Evolutionary conservation across 371 early-diverging fungal species (phyloP).

Genomic region (Mucor piriformis): DNA sequence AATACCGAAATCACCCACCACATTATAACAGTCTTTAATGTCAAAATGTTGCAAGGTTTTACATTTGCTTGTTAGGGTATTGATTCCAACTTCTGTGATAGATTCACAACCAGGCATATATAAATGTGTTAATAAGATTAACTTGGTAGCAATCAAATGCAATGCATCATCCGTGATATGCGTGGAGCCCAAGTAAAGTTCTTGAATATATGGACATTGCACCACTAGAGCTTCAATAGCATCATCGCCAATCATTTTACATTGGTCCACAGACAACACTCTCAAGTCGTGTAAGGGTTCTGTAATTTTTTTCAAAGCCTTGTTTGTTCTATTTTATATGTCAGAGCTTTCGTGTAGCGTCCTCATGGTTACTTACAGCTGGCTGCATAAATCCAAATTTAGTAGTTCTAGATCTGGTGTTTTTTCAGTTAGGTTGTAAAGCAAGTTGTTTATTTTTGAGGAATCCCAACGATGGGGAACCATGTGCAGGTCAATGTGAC

Average conservation of each 20-base stretch:
- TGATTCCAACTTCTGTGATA: slow-evolving; percentile 21
- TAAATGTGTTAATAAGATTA: slow-evolving; percentile 5
- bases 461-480: slow-evolving; percentile 27
- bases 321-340: slow-evolving; percentile 12
- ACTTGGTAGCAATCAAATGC: slow-evolving; percentile 4
- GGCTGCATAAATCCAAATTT: slow-evolving; percentile 11
- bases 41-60: slow-evolving; percentile 16
- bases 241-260: slow-evolving; percentile 17
- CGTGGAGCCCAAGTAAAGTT: slow-evolving; percentile 19
- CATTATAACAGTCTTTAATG: slow-evolving; percentile 21
- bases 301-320: slow-evolving; percentile 4
- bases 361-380: slow-evolving; percentile 2
- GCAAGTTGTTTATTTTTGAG: background rate
- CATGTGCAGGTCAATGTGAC: slow-evolving; percentile 21
- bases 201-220: slow-evolving; percentile 15
- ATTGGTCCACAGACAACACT: slow-evolving; percentile 20
- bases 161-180: slow-evolving; percentile 20
- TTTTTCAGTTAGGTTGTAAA: slow-evolving; percentile 10
- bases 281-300: slow-evolving; percentile 13
- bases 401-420: slow-evolving; percentile 20
- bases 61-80: slow-evolving; percentile 4
- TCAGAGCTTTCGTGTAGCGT: no score
- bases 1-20: slow-evolving; percentile 8
- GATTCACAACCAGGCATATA: slow-evolving; percentile 12
- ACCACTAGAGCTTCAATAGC: slow-evolving; percentile 1